phyloP scores from a whole-genome alignment of 192 early-diverging fungal genomes.

The Mortierella alpina region DNA sequence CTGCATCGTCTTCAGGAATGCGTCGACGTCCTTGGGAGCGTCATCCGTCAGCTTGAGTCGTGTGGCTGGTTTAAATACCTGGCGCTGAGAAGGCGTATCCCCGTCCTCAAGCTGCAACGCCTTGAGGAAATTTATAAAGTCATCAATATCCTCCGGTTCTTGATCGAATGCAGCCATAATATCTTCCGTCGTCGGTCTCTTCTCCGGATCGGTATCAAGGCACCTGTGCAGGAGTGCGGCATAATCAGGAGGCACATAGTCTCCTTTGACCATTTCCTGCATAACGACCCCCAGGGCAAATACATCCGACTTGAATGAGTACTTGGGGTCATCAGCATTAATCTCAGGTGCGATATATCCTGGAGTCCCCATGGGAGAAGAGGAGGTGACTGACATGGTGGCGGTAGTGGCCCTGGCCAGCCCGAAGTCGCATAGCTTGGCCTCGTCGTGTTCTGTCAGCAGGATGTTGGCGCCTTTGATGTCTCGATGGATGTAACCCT shows the following conservation, averaged over 20 bases:
- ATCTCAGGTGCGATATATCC: neutral
- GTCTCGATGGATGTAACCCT: too few relatives aligned
- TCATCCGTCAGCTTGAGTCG: too few relatives aligned
- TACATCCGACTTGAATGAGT: neutral
- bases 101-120: too few relatives aligned
- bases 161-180: neutral
- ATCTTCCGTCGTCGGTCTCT: neutral
- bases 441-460: conserved; percentile 12
- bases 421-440: conserved; percentile 18
- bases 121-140: too few relatives aligned
- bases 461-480: too few relatives aligned
- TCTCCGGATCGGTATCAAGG: neutral
- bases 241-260: neutral
- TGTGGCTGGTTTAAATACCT: too few relatives aligned
- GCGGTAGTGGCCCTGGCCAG: neutral
- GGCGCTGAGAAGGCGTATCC: too few relatives aligned
- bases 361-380: neutral
- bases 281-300: neutral
- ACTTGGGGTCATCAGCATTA: neutral
- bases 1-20: too few relatives aligned
- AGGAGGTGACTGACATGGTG: neutral
- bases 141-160: too few relatives aligned
- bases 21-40: too few relatives aligned
- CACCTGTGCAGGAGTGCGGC: neutral
- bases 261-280: neutral